phyloP scores from a whole-genome alignment of 768 basidiomycete genomes.

The Auriscalpium microsporum region DNA sequence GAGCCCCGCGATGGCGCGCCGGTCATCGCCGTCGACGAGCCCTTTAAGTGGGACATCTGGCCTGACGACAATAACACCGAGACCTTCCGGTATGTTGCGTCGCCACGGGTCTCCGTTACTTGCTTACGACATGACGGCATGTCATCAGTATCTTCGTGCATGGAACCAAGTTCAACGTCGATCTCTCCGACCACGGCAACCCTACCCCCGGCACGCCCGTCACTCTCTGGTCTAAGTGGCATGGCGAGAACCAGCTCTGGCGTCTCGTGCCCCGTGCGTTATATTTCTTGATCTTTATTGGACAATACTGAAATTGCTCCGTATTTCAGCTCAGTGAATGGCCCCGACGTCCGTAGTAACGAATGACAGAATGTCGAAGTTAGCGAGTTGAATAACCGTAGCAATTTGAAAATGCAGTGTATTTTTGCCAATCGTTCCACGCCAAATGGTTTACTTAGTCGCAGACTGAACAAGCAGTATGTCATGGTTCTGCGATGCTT shows the following conservation, averaged over 20 bases:
- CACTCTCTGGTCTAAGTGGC: conserved; percentile 41
- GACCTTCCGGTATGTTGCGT: conserved; percentile 32
- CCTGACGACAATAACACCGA: conserved; percentile 32
- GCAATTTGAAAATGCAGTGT: too few species aligned
- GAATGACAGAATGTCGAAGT: too few species aligned
- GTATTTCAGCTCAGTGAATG: too few species aligned
- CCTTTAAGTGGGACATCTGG: conserved; percentile 43
- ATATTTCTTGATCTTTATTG: too few species aligned
- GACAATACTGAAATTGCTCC: too few species aligned
- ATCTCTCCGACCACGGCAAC: conserved; percentile 40
- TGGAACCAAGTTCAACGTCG: conserved; percentile 34
- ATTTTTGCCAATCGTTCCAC: too few species aligned
- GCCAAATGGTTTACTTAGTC: too few species aligned
- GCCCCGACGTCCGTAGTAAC: too few species aligned
- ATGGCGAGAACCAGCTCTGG: conserved; percentile 48
- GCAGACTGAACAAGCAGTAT: too few species aligned
- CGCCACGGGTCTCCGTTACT: background rate
- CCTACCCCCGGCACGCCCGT: conserved; percentile 36
- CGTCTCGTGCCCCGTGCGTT: conserved; percentile 19
- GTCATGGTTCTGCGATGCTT: too few species aligned
- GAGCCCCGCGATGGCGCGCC: conserved; percentile 29
- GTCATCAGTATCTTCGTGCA: conserved; percentile 36
- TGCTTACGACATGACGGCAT: background rate
- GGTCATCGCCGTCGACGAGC: conserved; percentile 29
- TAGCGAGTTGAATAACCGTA: too few species aligned